phyloP scores from a whole-genome alignment of 1,139 yeast genomes.

The Yamadazyma taylorii region DNA sequence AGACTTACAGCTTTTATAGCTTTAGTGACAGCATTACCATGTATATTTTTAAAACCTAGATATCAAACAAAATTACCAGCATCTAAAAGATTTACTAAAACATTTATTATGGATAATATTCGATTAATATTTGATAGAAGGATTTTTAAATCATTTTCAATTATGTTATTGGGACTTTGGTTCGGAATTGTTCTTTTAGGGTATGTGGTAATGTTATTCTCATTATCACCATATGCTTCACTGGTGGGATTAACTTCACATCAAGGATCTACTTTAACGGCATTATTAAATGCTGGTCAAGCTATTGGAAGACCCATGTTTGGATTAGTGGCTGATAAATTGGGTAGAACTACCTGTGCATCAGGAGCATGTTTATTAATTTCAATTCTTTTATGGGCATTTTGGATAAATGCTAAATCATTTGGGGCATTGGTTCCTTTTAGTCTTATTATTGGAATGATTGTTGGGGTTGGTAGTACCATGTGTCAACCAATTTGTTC shows the following conservation, averaged over 20 bases:
- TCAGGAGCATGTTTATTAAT: slow-evolving; percentile 29
- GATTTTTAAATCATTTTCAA: slow-evolving; percentile 36
- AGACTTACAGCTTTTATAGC: slow-evolving; percentile 52
- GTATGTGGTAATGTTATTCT: slow-evolving; percentile 59
- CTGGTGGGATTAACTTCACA: slow-evolving; percentile 54
- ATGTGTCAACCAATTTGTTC: slow-evolving; percentile 61
- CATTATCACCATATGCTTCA: slow-evolving; percentile 61
- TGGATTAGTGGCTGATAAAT: slow-evolving; percentile 57
- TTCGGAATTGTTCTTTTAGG: slow-evolving; percentile 54
- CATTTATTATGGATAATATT: slow-evolving; percentile 21
- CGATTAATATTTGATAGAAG: slow-evolving; percentile 28
- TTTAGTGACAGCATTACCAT: slow-evolving; percentile 23
- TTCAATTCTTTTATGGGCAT: slow-evolving; percentile 40
- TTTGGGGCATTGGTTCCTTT: slow-evolving; percentile 55
- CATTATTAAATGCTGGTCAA: slow-evolving; percentile 64
- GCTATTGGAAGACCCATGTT: slow-evolving; percentile 63
- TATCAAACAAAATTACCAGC: slow-evolving; percentile 8
- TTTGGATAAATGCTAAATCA: slow-evolving; percentile 57
- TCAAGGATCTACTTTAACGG: slow-evolving; percentile 62
- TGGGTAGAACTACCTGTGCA: slow-evolving; percentile 60
- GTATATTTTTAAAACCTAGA: slow-evolving; percentile 46
- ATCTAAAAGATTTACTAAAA: slow-evolving; percentile 20
- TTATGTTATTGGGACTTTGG: slow-evolving; percentile 53
- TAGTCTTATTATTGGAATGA: slow-evolving; percentile 51
- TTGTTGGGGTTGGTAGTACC: slow-evolving; percentile 65